Conservation (phyloP, 371 early-diverging fungal genomes). For the Edhazardia aedis region DNA sequence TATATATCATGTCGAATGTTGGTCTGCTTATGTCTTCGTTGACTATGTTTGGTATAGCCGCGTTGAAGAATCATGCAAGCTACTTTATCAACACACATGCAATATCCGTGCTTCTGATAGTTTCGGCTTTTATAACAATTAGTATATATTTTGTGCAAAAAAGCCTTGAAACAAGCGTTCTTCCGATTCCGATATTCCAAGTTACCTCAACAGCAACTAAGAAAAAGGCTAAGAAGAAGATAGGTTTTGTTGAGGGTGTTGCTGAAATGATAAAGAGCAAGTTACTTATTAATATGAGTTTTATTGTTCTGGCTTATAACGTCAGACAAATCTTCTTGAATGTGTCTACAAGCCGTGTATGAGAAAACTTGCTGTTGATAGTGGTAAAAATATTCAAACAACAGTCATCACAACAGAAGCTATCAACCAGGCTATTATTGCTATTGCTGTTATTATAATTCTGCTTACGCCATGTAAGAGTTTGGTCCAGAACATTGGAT, state of each 20-base stretch:
- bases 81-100: constrained; percentile 16
- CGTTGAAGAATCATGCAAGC: constrained; percentile 9
- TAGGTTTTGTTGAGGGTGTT: constrained; percentile 36
- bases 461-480: constrained; percentile 36
- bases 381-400: constrained; percentile 10
- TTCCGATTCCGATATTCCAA: constrained; percentile 35
- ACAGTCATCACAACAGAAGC: constrained; percentile 23
- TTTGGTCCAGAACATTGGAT: constrained; percentile 36
- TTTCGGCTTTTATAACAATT: constrained; percentile 19
- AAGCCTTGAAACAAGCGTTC: constrained; percentile 27
- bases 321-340: constrained; percentile 41
- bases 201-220: constrained; percentile 7
- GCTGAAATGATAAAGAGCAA: constrained; percentile 32
- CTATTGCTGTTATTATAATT: constrained; percentile 31
- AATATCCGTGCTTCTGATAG: constrained; percentile 15
- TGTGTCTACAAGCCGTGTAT: constrained; percentile 33
- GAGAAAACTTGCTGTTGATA: constrained; percentile 14
- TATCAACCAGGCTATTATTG: constrained; percentile 32
- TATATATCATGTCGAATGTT: constrained; percentile 42
- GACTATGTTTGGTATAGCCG: constrained; percentile 13
- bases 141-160: constrained; percentile 18
- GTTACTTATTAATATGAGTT: constrained; percentile 34
- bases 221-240: constrained; percentile 29
- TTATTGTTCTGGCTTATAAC: constrained; percentile 43
- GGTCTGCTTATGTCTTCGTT: constrained; percentile 32